Percentiles rank a stretch among this genome's conserved stretches.
Evolutionary conservation across 768 basidiomycete genomes (phyloP).

Genomic region (Auricularia sp.): DNA sequence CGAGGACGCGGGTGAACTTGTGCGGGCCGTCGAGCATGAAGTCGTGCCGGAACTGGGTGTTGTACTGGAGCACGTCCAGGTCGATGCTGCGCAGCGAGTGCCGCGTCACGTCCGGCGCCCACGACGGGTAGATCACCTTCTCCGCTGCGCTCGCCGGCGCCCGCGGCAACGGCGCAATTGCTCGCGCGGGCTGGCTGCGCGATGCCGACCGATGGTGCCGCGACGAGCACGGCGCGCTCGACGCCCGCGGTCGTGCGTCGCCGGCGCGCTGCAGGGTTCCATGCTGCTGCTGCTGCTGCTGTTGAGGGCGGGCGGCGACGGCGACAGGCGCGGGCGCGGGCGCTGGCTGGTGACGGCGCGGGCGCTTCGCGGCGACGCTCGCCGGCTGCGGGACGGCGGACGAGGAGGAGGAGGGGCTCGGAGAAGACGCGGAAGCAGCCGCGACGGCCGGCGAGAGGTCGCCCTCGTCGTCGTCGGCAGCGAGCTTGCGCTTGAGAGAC

Average conservation of each 20-base stretch:
- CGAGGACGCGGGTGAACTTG: constrained; percentile 71
- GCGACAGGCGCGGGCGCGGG: neutral
- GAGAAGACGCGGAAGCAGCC: neutral
- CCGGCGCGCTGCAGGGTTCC: neutral
- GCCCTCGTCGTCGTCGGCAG: neutral
- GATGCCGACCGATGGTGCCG: neutral
- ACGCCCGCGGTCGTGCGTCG: neutral
- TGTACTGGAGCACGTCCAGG: neutral
- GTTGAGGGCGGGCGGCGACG: too few species aligned
- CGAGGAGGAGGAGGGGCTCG: neutral
- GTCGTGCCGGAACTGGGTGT: constrained; percentile 40
- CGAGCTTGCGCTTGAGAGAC: neutral
- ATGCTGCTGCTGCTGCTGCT: too few species aligned
- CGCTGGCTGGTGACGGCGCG: neutral
- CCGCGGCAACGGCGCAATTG: neutral
- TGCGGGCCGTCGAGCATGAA: constrained; percentile 78
- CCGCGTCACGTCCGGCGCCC: neutral
- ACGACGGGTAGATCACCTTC: neutral
- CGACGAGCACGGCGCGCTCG: neutral
- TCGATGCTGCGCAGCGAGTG: neutral
- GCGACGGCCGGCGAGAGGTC: neutral
- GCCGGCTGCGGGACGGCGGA: neutral
- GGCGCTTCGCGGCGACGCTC: neutral
- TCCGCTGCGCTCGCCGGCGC: neutral
- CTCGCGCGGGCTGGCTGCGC: neutral